phyloP scores from a whole-genome alignment of 2,329 filamentous ascomycete genomes.

The Fusarium sp. region DNA sequence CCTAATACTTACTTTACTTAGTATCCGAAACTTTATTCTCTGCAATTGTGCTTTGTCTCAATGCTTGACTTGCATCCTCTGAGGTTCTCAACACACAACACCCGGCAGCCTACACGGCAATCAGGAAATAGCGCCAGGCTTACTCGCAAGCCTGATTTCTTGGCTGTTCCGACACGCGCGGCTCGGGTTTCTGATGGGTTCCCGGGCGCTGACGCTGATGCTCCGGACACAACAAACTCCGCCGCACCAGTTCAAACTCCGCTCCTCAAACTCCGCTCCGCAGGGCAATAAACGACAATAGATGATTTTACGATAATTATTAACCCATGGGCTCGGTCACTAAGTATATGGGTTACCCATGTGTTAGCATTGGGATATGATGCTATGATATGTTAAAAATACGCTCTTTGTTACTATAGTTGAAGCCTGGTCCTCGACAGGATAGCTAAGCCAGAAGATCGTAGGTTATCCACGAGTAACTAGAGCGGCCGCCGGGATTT shows the following conservation, averaged over 20 bases:
- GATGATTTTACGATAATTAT: neutral
- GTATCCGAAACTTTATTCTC: no score
- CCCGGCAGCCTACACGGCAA: neutral
- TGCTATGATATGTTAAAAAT: no score
- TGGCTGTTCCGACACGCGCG: neutral
- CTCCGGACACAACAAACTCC: neutral
- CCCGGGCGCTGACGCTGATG: neutral
- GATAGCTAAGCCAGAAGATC: no score
- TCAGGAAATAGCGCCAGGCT: neutral
- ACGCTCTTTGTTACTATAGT: no score
- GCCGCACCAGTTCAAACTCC: neutral
- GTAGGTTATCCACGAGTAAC: neutral
- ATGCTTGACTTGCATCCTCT: neutral
- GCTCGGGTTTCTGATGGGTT: neutral
- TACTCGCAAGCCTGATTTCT: neutral
- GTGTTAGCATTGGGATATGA: no score
- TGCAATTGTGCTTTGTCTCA: neutral
- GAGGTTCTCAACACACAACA: neutral
- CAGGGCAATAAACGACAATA: neutral
- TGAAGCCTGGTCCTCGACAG: no score
- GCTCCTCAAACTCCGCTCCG: neutral
- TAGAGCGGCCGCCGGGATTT: neutral
- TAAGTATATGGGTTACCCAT: no score
- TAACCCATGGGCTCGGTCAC: neutral
- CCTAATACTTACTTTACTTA: neutral